Percentiles rank a stretch among this genome's conserved stretches.
These are phyloP conservation scores for Thuja plicata DNA, from an alignment of 83 land plant species.

Conservation along the genomic window DNA sequence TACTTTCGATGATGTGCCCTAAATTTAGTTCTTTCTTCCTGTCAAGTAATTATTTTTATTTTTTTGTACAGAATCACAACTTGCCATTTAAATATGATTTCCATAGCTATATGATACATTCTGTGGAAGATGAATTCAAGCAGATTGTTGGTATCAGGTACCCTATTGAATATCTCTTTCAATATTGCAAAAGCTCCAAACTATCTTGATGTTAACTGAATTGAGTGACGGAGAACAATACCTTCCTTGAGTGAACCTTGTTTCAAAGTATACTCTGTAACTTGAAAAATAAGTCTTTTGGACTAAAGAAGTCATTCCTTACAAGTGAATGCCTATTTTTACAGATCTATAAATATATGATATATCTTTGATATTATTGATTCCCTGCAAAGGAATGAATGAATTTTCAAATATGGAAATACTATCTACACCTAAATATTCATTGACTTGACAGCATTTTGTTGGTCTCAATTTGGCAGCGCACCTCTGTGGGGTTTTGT, in stretches of 20 bases:
- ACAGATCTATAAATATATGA: neutral
- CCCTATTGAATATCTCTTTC: slow-evolving; percentile 1
- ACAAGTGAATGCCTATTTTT: neutral
- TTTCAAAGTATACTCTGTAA: neutral
- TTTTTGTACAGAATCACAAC: slow-evolving; percentile 71
- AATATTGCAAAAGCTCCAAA: slow-evolving; percentile 1
- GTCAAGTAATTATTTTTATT: neutral
- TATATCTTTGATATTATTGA: neutral
- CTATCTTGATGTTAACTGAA: neutral
- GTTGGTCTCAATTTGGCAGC: slow-evolving; percentile 41
- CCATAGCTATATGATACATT: slow-evolving; percentile 90
- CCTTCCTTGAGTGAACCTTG: neutral
- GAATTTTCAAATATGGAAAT: neutral
- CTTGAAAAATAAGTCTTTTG: neutral
- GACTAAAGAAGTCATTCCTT: neutral
- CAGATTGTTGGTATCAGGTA: slow-evolving; percentile 90
- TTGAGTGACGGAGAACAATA: neutral
- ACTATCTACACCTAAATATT: neutral
- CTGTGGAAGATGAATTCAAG: slow-evolving; percentile 88
- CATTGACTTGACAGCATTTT: neutral
- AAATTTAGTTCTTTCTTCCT: neutral
- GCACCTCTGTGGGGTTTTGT: slow-evolving; percentile 87
- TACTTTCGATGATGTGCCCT: neutral
- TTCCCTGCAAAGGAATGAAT: neutral
- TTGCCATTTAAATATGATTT: slow-evolving; percentile 70